Evolutionary conservation across 163 green algal genomes (phyloP), one percentile per base, ranked within the genome.

Genomic region (Prototheca stagnorum): DNA sequence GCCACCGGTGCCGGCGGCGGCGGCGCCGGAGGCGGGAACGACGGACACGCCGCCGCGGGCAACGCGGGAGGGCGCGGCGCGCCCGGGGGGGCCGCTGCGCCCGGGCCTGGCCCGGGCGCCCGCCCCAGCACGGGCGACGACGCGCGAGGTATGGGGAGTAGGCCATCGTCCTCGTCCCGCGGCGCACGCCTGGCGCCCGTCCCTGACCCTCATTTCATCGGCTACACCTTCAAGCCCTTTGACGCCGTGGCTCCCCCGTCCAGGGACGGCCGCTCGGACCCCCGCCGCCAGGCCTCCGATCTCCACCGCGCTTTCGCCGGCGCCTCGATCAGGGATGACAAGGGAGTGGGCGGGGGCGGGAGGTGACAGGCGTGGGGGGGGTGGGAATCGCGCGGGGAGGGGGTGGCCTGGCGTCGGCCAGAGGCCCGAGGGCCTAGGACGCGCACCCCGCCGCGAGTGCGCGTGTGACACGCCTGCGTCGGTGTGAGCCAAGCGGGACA

Each of bases 221-320:
- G 89, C 7, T 98, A 97, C 74, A 97, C 86, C 12, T 98, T 92
- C 75, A 96, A 95, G 69, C 90, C 86, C 67, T 88, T 75, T 51
- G 80, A 95, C 33, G 78, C 82, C 7, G 74, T 56, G 28, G 29
- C 40, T 21, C n/a, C 7, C n/a, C 7, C n/a, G 39, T 21, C 21
- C 14, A 25, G 1, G 4, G 20, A 21, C 14, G n/a, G 9, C 1
- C n/a, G 22, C 42, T 33, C 36, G 42, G 23, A 8, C 20, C 24
- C 7, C 11, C 24, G 23, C 42, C 16, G 7, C 5, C 19, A 15
- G 8, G 14, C 7, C 39, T 14, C 16, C 19, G 7, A 7, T 14
- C 17, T 45, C n/a, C 39, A 25, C 14, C n/a, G 14, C 9, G 19
- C 39, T 43, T 9, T 21, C 36, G 20, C 9, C 12, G 5, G 9